Base-by-base conservation (phyloP, 768 basidiomycete genomes). In the Vishniacozyma victoriae region DNA sequence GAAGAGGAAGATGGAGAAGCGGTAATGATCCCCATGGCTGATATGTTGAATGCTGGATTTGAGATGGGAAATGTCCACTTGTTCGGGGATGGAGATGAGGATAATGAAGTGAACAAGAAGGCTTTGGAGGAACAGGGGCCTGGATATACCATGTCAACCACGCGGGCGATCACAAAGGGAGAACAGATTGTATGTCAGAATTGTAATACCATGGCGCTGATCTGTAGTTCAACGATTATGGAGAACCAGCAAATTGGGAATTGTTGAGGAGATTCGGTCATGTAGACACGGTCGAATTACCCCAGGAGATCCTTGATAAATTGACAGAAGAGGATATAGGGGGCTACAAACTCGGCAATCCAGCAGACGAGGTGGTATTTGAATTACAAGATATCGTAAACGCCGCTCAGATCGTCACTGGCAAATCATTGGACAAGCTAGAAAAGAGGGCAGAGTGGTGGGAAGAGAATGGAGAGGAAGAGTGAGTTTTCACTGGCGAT, bases 1-100 rank as follows among this genome's bases (percentile, higher is more conserved):
- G 74, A 71, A 3, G 80, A 80, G 16, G 79, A 81, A 49, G 73
- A 79, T 5, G 76, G 78, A 9, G 81, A 85, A 53, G 81, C 87
- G 9, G 82, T 86, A 2, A 91, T 97, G 90, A 86, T 96, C 3
- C 92, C 93, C 0, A 82, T 97, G 75, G 95, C 95, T 3, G 95
- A 99, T 72, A 82, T 97, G 75, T 75, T 99, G 41, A 99, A 99
- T 62, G 95, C 93, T 11, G 79, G 83, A 44, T 87, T 81, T 68
- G 83, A 80, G 6, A 79, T 79, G 31, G 85, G 90, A 68, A 97
- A 96, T 55, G 89, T 88, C 0, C 85, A 84, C 59, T 72, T 97
- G 11, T 92, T 87, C 61, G 81, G 88, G 62, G 87, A 90, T 61
- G 78, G 82, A 41, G 74, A 47, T 19, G 42, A 51, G 18, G 45